Base-by-base conservation (phyloP, 768 basidiomycete species). In the Suillus sp. region DNA sequence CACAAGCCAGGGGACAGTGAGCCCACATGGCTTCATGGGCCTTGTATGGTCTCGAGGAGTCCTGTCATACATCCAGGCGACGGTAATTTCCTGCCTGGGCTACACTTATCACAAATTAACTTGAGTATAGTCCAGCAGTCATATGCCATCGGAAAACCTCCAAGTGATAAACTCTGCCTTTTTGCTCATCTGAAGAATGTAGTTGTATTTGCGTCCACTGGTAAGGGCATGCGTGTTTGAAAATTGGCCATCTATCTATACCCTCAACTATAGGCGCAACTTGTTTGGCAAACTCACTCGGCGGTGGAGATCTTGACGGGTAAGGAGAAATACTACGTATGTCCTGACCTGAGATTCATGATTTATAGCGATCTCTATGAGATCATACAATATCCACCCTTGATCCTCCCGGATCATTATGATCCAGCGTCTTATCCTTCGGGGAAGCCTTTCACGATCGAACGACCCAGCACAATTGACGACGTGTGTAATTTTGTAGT, bases 221-320 rank as follows among this genome's bases (percentile, higher is more conserved):
- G 89, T 86, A 38, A 30, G 78, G 73, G 61, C 48, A 32, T 42
- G 18, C 7, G 50, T 25, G 48, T 38, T 9, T 18, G 27, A 30
- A 27, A 25, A 27, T 1, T 8, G n/a, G n/a, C n/a, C n/a, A n/a
- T 40, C 18, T 20, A 48, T 40, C 18, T 30, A 48, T 40, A 59
- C 62, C 22, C 35, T 61, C 10, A 18, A 8, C 40, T 2, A 11
- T 66, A 91, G 89, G 88, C 6, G 62, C 68, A 1, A 83, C 89
- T 42, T 88, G 90, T 1, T 69, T 92, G 47, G 83, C 91, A 11
- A 90, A 89, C 2, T 85, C 83, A 64, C 79, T 92, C 18, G 88
- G 83, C 11, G 91, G 91, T 40, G 91, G 91, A 0, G 91, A 93
- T 76, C 76, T 92, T n/a, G 91, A 92, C 62, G 91, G 91, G 89